Base-by-base conservation (phyloP, 345 rosid species). In the Lumnitzera littorea region DNA sequence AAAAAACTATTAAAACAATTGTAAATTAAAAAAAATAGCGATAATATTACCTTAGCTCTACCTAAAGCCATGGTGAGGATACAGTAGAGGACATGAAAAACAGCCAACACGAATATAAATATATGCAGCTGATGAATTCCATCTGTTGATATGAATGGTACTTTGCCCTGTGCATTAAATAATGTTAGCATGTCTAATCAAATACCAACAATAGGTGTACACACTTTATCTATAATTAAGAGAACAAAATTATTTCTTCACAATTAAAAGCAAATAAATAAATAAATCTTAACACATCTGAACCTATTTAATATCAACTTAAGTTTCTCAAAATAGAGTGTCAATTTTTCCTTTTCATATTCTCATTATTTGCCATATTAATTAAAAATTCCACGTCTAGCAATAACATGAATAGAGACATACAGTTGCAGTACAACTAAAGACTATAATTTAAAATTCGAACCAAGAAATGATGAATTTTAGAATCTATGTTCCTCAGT, bases 51-150 rank as follows among this genome's bases (percentile, higher is more conserved):
- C 96, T 94, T 90, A 56, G 72, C 77, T 62, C 75, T 80, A 54
- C 97, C 97, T 51, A 94, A 73, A 36, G 74, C 84, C 79, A 88
- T 67, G 49, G 91, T 94, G 58, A 76, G 51, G 64, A 90, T 69
- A 58, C 97, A 86, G 75, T 86, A 86, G 43, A 94, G 69, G 24
- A 94, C 82, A 64, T 94, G 99, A 57, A 70, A 81, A 68, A 94
- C 72, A 12, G 96, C 97, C 11, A 94, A 71, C 48, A 76, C 89
- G 61, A 94, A 94, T 75, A 94, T 88, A 80, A 94, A 91, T 51
- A 84, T 75, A 64, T 95, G 99, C 13, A 95, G 92, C 75, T 91
- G 97, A 56, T 95, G 92, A 62, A 91, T 78, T 0, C 95, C 99
- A 24, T 84, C 90, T 3, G 84, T 49, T 3, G 99, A 94, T 15